A percentile compares a stretch with the other conserved stretches of the same genome.
Evolutionary conservation across 345 rosid species (phyloP).

Genomic region (Salix udensis): DNA sequence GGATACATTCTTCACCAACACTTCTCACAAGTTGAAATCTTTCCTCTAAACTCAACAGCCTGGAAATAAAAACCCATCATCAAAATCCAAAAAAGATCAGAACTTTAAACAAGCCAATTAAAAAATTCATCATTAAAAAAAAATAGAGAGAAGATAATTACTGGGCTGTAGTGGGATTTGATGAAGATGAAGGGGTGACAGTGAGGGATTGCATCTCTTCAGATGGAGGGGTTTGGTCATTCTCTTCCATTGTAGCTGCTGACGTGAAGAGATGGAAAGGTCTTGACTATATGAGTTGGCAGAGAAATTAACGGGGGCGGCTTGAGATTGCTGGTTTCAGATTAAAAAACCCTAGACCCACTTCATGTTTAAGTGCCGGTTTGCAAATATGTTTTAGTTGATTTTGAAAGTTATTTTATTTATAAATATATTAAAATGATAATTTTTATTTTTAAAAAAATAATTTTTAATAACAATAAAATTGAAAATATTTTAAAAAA

Average conservation of each 20-base stretch:
- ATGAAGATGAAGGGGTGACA: conserved; percentile 2
- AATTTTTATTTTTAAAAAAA: too few species aligned
- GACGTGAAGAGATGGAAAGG: background rate
- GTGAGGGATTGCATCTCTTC: conserved; percentile 9
- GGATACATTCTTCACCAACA: conserved; percentile 83
- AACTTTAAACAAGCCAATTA: background rate
- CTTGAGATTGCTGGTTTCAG: background rate
- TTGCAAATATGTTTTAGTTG: too few species aligned
- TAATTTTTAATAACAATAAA: too few species aligned
- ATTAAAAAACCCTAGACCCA: background rate
- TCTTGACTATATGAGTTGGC: background rate
- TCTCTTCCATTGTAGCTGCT: background rate
- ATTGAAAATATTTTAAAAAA: too few species aligned
- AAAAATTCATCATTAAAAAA: background rate
- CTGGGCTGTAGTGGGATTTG: background rate
- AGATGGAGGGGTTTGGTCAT: background rate
- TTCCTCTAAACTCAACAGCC: conserved; percentile 55
- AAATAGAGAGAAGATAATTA: background rate
- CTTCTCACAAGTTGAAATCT: conserved; percentile 65
- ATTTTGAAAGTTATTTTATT: too few species aligned
- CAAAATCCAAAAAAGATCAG: background rate
- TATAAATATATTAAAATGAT: too few species aligned
- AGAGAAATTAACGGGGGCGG: background rate
- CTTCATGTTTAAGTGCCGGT: background rate
- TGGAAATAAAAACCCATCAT: background rate